Conservation (phyloP, 768 basidiomycete genomes). For the Tricholoma hemisulphureum region DNA sequence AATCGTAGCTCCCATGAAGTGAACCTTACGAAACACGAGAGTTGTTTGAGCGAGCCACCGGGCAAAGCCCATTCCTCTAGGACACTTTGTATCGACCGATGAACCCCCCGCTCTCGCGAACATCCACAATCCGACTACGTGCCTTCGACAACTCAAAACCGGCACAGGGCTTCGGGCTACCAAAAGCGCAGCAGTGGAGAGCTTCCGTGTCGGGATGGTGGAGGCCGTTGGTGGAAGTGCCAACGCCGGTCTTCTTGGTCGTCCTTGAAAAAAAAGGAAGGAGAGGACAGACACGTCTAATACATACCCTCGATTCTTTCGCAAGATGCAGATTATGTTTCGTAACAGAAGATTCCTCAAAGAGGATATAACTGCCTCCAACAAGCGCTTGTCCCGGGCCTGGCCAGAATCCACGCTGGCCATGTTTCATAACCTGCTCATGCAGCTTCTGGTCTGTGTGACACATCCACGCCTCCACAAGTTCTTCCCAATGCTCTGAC, state of each 20-base stretch:
- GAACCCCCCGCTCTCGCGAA: slow-evolving; percentile 30
- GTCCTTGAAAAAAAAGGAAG: slow-evolving; percentile 45
- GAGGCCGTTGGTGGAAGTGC: slow-evolving; percentile 60
- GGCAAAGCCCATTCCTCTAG: slow-evolving; percentile 54
- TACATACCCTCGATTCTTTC: slow-evolving; percentile 56
- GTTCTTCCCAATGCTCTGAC: slow-evolving; percentile 96
- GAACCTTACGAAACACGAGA: slow-evolving; percentile 65
- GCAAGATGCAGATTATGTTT: slow-evolving; percentile 49
- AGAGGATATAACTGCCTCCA: slow-evolving; percentile 85
- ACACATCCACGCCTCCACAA: slow-evolving; percentile 98
- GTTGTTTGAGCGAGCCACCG: slow-evolving; percentile 79
- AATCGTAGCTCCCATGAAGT: slow-evolving; percentile 86
- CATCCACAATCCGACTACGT: slow-evolving; percentile 21
- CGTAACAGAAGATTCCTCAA: slow-evolving; percentile 60
- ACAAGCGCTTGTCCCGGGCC: slow-evolving; percentile 69
- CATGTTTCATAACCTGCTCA: slow-evolving; percentile 59
- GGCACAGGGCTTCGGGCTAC: slow-evolving; percentile 51
- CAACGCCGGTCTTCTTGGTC: slow-evolving; percentile 93
- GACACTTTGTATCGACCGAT: slow-evolving; percentile 95
- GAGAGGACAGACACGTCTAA: slow-evolving; percentile 4
- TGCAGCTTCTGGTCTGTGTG: slow-evolving; percentile 86
- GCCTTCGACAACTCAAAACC: slow-evolving; percentile 44
- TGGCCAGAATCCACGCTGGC: slow-evolving; percentile 78
- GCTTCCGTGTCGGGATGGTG: slow-evolving; percentile 23
- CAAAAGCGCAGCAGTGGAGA: slow-evolving; percentile 11